Evolutionary conservation across 2,329 filamentous ascomycete species (phyloP).

Genomic region (Sporothrix dimorphospora): DNA sequence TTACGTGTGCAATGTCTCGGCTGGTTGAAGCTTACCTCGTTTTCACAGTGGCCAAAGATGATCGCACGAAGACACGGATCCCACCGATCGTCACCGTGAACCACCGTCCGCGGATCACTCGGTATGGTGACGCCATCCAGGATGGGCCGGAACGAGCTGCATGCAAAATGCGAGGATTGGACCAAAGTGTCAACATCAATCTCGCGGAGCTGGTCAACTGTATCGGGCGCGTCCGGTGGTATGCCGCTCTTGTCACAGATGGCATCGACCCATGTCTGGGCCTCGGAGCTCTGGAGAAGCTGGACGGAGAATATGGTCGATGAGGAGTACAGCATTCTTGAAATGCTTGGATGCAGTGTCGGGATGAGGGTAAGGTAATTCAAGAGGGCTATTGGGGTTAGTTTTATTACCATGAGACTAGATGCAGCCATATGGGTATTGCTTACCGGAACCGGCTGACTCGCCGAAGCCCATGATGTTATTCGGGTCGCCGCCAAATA

Average conservation of each 20-base stretch:
- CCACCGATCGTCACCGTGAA: conserved; percentile 4
- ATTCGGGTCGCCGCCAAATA: background rate
- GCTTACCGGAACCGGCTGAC: conserved; percentile 12
- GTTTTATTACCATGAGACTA: background rate
- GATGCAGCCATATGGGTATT: background rate
- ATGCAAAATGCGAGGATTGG: conserved; percentile 12
- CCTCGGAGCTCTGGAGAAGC: background rate
- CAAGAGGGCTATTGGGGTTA: background rate
- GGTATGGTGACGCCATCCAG: conserved; percentile 14
- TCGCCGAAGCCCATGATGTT: conserved; percentile 21
- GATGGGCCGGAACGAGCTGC: conserved; percentile 10
- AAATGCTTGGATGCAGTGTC: background rate
- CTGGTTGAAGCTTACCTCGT: too few species aligned
- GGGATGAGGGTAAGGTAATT: conserved; percentile 13
- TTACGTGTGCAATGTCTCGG: too few species aligned
- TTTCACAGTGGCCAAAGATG: conserved; percentile 18
- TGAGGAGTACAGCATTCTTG: conserved; percentile 5
- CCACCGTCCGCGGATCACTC: background rate
- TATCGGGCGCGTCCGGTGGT: background rate
- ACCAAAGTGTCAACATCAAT: background rate
- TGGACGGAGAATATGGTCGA: conserved; percentile 13
- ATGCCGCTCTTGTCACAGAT: conserved; percentile 12
- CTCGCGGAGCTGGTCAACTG: background rate
- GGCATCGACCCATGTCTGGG: background rate
- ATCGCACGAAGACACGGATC: background rate